A percentile compares a stretch with the other conserved stretches of the same genome.
Conservation (phyloP, 1,139 yeast genomes). For the Hansenula anomala region DNA sequence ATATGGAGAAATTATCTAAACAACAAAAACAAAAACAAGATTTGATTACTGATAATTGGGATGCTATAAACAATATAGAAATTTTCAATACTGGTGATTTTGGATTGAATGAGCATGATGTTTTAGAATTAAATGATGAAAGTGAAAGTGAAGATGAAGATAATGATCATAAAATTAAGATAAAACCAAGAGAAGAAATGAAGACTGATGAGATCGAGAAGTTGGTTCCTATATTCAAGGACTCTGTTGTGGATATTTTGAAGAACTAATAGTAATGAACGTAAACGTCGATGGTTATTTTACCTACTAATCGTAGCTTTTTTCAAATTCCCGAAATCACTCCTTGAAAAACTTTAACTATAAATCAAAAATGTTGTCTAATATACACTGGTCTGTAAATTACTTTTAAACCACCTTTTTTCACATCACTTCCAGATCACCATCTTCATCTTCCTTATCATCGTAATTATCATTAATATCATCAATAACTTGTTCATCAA, state of each 20-base stretch:
- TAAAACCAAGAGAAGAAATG: slow-evolving; percentile 6
- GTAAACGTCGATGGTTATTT: too few relatives aligned
- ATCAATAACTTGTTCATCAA: not conserved
- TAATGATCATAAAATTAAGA: slow-evolving; percentile 8
- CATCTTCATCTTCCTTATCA: not conserved
- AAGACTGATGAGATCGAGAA: not conserved
- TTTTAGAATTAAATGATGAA: slow-evolving; percentile 50
- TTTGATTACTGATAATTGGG: slow-evolving; percentile 42
- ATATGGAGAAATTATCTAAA: slow-evolving; percentile 25
- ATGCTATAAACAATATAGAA: slow-evolving; percentile 38
- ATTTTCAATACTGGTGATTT: slow-evolving; percentile 44
- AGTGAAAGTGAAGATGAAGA: slow-evolving; percentile 8
- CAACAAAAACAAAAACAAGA: slow-evolving; percentile 19
- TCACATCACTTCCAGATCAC: too few relatives aligned
- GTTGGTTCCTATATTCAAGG: slow-evolving; percentile 1
- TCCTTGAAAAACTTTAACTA: too few relatives aligned
- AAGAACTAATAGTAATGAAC: not conserved
- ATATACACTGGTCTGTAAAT: too few relatives aligned
- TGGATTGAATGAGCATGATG: slow-evolving; percentile 56
- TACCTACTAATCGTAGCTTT: too few relatives aligned
- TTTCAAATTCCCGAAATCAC: too few relatives aligned
- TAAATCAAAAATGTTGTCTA: too few relatives aligned
- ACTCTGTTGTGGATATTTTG: slow-evolving; percentile 1
- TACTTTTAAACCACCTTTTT: too few relatives aligned
- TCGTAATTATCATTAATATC: not conserved